These are phyloP conservation scores for Pythium oligandrum DNA, from an alignment of 352 stramenopile species.

Conservation along the genomic window DNA sequence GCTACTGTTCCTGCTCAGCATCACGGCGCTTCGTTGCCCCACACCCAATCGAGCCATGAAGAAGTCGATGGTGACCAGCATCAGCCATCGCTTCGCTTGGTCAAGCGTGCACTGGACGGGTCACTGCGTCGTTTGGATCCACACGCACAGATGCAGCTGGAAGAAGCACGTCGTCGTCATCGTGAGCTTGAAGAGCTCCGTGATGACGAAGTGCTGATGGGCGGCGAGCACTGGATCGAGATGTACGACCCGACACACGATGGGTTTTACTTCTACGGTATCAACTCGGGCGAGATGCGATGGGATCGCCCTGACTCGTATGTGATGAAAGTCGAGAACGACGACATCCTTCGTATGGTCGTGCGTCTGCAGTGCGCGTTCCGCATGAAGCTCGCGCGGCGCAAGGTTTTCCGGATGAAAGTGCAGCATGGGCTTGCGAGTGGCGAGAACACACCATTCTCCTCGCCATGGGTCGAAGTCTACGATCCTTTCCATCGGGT, in stretches of 20 bases:
- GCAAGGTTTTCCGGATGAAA: conserved; percentile 32
- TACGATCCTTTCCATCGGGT: conserved; percentile 52
- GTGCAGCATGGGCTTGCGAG: conserved; percentile 3
- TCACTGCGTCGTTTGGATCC: conserved; percentile 20
- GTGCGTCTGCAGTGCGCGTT: conserved; percentile 46
- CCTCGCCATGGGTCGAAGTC: conserved; percentile 51
- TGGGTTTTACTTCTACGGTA: conserved; percentile 41
- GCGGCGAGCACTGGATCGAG: conserved; percentile 42
- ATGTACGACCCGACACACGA: conserved; percentile 46
- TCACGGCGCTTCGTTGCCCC: no score
- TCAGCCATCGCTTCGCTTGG: conserved; percentile 7
- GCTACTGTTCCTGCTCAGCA: no score
- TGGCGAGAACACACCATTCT: background rate
- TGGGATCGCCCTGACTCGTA: conserved; percentile 33
- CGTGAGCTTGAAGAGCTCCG: conserved; percentile 10
- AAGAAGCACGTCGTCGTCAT: conserved; percentile 14
- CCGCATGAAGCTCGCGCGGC: conserved; percentile 40
- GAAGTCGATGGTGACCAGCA: background rate
- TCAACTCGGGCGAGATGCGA: conserved; percentile 34
- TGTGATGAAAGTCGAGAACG: conserved; percentile 30
- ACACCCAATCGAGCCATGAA: background rate
- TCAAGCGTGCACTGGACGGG: conserved; percentile 18
- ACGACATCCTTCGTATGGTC: conserved; percentile 35
- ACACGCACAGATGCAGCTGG: conserved; percentile 19
- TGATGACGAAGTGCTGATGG: conserved; percentile 23